Base-by-base conservation (phyloP, 2,329 filamentous ascomycete species). In the Penicillium sp. region DNA sequence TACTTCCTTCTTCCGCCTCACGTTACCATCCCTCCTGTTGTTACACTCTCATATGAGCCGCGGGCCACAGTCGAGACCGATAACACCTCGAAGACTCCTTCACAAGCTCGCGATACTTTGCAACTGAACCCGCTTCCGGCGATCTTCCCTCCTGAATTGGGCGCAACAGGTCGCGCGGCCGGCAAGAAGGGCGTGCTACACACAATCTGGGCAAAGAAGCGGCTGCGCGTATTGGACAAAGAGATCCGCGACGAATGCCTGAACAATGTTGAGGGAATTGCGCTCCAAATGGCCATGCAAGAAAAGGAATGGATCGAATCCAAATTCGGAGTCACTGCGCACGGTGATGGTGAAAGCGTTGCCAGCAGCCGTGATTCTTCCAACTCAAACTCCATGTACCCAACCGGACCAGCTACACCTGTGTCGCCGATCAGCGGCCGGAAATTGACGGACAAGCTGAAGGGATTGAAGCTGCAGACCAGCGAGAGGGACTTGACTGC, bases 201-300 rank as follows among this genome's bases (percentile, higher is more conserved):
- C 66, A 95, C 89, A 1, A 83, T 92, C 50, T 96, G 91, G 89
- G 91, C 88, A 15, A 90, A 90, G 75, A 86, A 88, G 68, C 78
- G 90, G 37, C 73, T 95, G 20, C 81, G 83, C 28, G 84, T 87
- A 54, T 74, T 95, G 42, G 82, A 89, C 44, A 78, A 78, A 50
- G 90, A 95, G 74, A 92, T 95, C 59, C 81, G 80, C 8, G 74
- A 75, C 6, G 90, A 95, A 73, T 80, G 86, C 64, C 79, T 79
- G 59, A 75, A 78, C 55, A 95, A 95, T 64, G 79, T 80, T 10
- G 90, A 95, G 72, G 87, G 90, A 18, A 81, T 95, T 15, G 90
- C 87, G 1, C 73, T 95, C 48, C 83, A 89, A 65, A 95, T 95
- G 86, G 89, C 86, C 0, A 68, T 88, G 42, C 82, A 89, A 50